Percentiles rank a stretch among this genome's conserved stretches.
Evolutionary conservation across 176 grass and related monocot genomes (phyloP).

Genomic region (Rhynchospora breviuscula): DNA sequence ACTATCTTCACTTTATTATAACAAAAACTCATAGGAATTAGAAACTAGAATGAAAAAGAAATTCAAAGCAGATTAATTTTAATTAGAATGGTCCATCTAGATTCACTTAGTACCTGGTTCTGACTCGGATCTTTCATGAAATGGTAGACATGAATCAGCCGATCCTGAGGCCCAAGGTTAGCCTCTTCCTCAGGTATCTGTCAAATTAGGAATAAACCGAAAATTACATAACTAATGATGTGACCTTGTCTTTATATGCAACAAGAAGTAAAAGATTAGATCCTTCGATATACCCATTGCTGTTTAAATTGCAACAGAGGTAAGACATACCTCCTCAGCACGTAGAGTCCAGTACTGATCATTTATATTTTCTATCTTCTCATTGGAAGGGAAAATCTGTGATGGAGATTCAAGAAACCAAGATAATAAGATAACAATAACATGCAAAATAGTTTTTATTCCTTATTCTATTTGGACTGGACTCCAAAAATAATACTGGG

Average conservation of each 20-base stretch:
- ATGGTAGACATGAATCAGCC: conserved; percentile 98
- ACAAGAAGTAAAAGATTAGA: neutral
- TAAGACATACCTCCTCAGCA: conserved; percentile 75
- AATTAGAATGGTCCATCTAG: neutral
- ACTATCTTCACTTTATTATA: neutral
- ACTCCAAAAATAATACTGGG: neutral
- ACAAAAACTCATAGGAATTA: conserved; percentile 5
- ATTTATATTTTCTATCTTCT: conserved; percentile 99
- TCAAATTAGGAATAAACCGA: conserved; percentile 13
- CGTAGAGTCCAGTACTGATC: conserved; percentile 99
- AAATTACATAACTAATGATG: neutral
- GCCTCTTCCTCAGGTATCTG: conserved; percentile 93
- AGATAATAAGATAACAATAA: neutral
- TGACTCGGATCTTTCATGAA: conserved; percentile 86
- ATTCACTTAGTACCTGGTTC: conserved; percentile 54
- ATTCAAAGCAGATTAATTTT: neutral
- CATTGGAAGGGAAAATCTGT: conserved; percentile 72
- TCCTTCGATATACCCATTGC: neutral
- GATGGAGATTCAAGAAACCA: conserved; percentile 26
- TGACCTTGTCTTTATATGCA: neutral
- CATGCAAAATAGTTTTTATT: neutral
- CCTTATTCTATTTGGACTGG: neutral
- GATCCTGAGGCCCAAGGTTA: conserved; percentile 63
- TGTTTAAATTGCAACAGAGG: neutral
- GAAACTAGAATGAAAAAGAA: conserved; percentile 1